These are phyloP conservation scores for Penicillium corylophilum DNA, from an alignment of 2,329 filamentous ascomycete species.

Conservation along the genomic window DNA sequence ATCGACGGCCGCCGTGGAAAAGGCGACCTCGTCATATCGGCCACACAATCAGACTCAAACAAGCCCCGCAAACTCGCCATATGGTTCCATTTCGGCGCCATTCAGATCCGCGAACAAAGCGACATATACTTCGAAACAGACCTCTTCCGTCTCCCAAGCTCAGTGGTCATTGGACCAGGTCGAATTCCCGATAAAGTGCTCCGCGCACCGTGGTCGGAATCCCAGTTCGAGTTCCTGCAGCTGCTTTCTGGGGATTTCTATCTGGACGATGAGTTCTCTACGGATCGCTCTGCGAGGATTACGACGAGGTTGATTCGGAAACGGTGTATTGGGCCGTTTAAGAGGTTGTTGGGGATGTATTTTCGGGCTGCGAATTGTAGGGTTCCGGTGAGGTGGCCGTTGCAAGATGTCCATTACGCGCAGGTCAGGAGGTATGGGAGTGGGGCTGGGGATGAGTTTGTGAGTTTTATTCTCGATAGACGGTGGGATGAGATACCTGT, in stretches of 20 bases:
- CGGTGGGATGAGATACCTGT: conserved; percentile 34
- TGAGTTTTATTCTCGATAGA: conserved; percentile 30
- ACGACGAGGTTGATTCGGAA: conserved; percentile 36
- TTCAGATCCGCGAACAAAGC: conserved; percentile 32
- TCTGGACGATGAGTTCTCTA: conserved; percentile 32
- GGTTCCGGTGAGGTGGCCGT: conserved; percentile 35
- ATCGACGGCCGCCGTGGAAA: conserved; percentile 27
- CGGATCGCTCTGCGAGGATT: conserved; percentile 31
- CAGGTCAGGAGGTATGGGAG: conserved; percentile 30
- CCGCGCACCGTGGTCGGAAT: conserved; percentile 37
- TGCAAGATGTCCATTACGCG: conserved; percentile 32
- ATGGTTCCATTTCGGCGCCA: conserved; percentile 40
- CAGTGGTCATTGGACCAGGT: conserved; percentile 25
- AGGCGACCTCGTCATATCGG: conserved; percentile 33
- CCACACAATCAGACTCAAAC: conserved; percentile 6
- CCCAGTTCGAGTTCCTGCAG: conserved; percentile 40
- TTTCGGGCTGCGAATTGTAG: conserved; percentile 34
- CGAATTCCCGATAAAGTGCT: conserved; percentile 43
- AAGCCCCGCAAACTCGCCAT: conserved; percentile 30
- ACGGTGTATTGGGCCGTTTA: conserved; percentile 36
- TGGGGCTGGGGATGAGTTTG: conserved; percentile 35
- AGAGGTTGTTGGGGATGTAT: conserved; percentile 29
- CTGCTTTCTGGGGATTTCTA: conserved; percentile 38
- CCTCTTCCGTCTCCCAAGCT: conserved; percentile 37
- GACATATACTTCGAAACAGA: conserved; percentile 32